These are phyloP conservation scores for Discostella stelligeroides DNA, from an alignment of 108 stramenopile species.

Conservation along the genomic window DNA sequence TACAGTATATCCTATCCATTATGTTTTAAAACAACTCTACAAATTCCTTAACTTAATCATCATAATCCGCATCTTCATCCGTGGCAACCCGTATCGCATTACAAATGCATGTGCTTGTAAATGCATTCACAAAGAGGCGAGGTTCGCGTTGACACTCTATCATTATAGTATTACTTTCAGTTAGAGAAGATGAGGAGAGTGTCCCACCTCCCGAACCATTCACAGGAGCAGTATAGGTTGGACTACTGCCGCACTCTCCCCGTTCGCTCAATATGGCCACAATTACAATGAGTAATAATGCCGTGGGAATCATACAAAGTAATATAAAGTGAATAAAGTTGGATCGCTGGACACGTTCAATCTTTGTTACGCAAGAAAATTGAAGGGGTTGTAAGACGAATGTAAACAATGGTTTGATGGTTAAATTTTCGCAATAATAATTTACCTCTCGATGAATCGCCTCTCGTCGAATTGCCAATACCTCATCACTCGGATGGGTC, in stretches of 20 bases:
- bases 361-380: neutral
- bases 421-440: neutral
- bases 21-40: too few relatives aligned
- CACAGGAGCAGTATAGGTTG: too few relatives aligned
- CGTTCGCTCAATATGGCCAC: constrained; percentile 73
- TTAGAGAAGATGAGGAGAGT: too few relatives aligned
- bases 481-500: constrained; percentile 16
- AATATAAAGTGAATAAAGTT: constrained; percentile 80
- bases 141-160: constrained; percentile 65
- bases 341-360: constrained; percentile 75
- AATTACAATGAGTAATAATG: constrained; percentile 75
- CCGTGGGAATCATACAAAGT: constrained; percentile 79
- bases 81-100: constrained; percentile 56
- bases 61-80: neutral
- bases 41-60: too few relatives aligned
- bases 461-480: constrained; percentile 20
- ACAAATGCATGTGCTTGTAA: constrained; percentile 86
- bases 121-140: constrained; percentile 84
- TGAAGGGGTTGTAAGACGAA: neutral
- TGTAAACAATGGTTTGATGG: too few relatives aligned
- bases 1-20: too few relatives aligned
- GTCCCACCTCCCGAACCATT: too few relatives aligned
- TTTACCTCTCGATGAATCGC: constrained; percentile 33
- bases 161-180: too few relatives aligned
- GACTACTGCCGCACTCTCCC: constrained; percentile 55